Base-by-base conservation (phyloP, 108 stramenopile genomes). In the Skeletonema grethae region DNA sequence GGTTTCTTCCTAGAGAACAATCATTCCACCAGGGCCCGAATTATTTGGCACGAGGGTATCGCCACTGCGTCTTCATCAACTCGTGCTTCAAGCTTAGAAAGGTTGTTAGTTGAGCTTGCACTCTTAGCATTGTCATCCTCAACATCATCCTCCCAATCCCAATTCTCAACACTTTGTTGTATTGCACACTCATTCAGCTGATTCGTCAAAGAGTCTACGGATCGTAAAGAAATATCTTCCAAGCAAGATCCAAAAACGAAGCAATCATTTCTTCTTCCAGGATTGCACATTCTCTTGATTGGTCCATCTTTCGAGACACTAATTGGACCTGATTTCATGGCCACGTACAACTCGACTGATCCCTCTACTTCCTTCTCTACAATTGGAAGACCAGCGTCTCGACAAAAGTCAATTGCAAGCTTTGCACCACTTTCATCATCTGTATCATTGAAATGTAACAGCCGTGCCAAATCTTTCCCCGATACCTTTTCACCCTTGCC, bases 261-360 rank as follows among this genome's bases (percentile, higher is more conserved):
- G 7, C 8, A 28, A 70, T 83, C 82, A 34, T 83, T 74, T 24
- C 13, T 60, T 50, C 78, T 75, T 58, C 78, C 82, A 30, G 81
- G 81, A 67, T 77, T 75, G 41, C 70, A 67, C 55, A 83, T 79
- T 70, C 63, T 75, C 5, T 61, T 18, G 48, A 83, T 65, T 13
- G 55, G 35, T 18, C 34, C 78, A 11, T 70, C 71, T 6, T 53
- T 61, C 5, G 65, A 50, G 56, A 83, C 57, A 18, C 22, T 59
- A 34, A 83, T 83, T 2, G 82, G 82, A 46, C 77, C 77, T 7
- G 78, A 53, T 73, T 83, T 83, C 73, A 83, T 75, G 22, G 53
- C 31, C 6, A 79, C 77, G 24, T 16, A 72, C 31, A 61, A 35
- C 32, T 20, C 18, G 31, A n/a, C 63, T 8, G 22, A 62, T 1